A percentile compares a stretch with the other conserved stretches of the same genome.
These are phyloP conservation scores for Fusarium sulawesiense DNA, from an alignment of 2,329 filamentous ascomycete species.

Conservation along the genomic window DNA sequence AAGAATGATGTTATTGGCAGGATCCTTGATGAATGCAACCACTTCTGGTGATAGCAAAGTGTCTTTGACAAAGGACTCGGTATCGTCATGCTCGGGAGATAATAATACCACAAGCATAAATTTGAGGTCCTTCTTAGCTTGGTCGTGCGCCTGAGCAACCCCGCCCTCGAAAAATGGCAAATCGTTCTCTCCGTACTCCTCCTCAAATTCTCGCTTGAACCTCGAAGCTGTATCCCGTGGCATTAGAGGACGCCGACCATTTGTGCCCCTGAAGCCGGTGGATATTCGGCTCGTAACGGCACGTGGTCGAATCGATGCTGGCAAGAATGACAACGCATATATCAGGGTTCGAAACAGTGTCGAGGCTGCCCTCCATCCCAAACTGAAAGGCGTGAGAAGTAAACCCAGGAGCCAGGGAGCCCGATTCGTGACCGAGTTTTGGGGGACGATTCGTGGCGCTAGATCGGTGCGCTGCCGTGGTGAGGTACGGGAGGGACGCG, in stretches of 20 bases:
- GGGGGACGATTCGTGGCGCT: slow-evolving; percentile 88
- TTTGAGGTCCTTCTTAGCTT: slow-evolving; percentile 90
- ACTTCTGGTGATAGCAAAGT: slow-evolving; percentile 84
- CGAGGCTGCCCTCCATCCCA: slow-evolving; percentile 79
- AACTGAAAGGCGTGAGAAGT: slow-evolving; percentile 82
- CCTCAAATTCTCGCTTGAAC: slow-evolving; percentile 93
- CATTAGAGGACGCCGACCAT: slow-evolving; percentile 78
- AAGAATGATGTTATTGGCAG: slow-evolving; percentile 81
- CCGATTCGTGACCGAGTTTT: slow-evolving; percentile 73
- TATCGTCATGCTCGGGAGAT: slow-evolving; percentile 96
- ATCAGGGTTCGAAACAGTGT: slow-evolving; percentile 78
- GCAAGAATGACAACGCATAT: slow-evolving; percentile 84
- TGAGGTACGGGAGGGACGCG: slow-evolving; percentile 38
- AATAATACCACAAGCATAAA: slow-evolving; percentile 90
- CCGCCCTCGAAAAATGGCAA: slow-evolving; percentile 88
- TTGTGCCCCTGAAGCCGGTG: slow-evolving; percentile 68
- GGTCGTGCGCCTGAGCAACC: slow-evolving; percentile 90
- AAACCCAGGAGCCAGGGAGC: slow-evolving; percentile 82
- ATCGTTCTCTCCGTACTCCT: slow-evolving; percentile 81
- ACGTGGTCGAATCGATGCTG: slow-evolving; percentile 69
- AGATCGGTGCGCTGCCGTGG: slow-evolving; percentile 62
- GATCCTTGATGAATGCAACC: slow-evolving; percentile 77
- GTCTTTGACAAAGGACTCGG: slow-evolving; percentile 80
- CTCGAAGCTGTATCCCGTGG: slow-evolving; percentile 88
- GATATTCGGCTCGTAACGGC: slow-evolving; percentile 65